Percentiles rank a stretch among this genome's conserved stretches.
Conservation (phyloP, 805 yeast genomes). For the Schwanniomyces vanrijiae region DNA sequence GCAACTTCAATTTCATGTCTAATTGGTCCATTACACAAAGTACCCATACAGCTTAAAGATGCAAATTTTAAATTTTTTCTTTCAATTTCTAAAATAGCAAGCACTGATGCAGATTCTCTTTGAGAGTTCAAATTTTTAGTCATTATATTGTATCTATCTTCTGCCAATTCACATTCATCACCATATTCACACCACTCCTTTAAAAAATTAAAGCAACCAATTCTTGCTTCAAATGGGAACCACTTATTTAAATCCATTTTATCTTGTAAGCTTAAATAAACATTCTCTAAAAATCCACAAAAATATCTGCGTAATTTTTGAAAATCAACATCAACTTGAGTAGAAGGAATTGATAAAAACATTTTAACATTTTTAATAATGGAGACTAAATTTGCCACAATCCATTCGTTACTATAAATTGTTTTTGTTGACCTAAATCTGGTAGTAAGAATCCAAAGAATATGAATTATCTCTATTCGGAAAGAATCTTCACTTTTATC, state of each 20-base stretch:
- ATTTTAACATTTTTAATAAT: slow-evolving; percentile 62
- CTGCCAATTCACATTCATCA: slow-evolving; percentile 55
- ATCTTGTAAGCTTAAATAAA: slow-evolving; percentile 56
- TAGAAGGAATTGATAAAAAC: slow-evolving; percentile 53
- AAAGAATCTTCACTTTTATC: slow-evolving; percentile 42
- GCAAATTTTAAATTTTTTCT: slow-evolving; percentile 66
- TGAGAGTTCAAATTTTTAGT: slow-evolving; percentile 40
- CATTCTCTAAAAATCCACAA: slow-evolving; percentile 75
- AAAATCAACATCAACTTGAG: slow-evolving; percentile 66
- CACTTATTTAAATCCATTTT: slow-evolving; percentile 44
- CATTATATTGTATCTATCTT: slow-evolving; percentile 65
- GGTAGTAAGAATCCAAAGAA: slow-evolving; percentile 66
- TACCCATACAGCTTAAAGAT: slow-evolving; percentile 81
- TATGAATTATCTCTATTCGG: slow-evolving; percentile 76
- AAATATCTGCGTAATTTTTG: slow-evolving; percentile 82
- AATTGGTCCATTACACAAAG: slow-evolving; percentile 74
- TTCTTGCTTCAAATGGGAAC: slow-evolving; percentile 85
- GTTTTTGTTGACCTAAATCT: slow-evolving; percentile 50
- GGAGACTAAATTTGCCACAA: slow-evolving; percentile 59
- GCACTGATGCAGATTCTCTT: slow-evolving; percentile 49
- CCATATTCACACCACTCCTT: slow-evolving; percentile 97
- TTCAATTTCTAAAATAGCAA: slow-evolving; percentile 80
- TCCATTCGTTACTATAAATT: slow-evolving; percentile 65
- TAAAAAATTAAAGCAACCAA: slow-evolving; percentile 75
- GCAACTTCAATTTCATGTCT: slow-evolving; percentile 46